Conservation (phyloP, 202 grass and related monocot species). For the Eragrostis tef region DNA sequence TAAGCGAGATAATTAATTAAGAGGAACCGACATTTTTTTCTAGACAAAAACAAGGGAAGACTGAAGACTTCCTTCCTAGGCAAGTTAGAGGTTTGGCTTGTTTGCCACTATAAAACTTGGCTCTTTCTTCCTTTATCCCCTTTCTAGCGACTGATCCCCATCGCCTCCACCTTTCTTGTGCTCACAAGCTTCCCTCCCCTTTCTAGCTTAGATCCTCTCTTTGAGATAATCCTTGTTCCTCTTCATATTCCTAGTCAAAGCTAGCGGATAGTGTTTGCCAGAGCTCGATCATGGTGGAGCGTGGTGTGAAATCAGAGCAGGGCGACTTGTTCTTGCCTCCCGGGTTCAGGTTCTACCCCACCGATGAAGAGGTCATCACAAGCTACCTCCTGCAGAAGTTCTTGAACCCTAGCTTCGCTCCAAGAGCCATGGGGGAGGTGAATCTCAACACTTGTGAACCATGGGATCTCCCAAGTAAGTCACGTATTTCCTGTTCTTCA, state of each 20-base stretch:
- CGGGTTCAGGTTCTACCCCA: conserved; percentile 78
- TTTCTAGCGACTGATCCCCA: conserved; percentile 26
- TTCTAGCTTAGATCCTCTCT: not conserved
- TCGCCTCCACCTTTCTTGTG: conserved; percentile 40
- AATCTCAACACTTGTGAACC: conserved; percentile 83
- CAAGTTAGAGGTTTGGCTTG: conserved; percentile 14
- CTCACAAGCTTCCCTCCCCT: conserved; percentile 23
- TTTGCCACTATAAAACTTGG: conserved; percentile 43
- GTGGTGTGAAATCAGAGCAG: conserved; percentile 40
- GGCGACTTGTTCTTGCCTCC: conserved; percentile 59
- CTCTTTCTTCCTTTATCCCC: not conserved
- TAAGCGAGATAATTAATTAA: not conserved
- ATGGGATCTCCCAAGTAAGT: conserved; percentile 79
- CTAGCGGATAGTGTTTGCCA: not conserved
- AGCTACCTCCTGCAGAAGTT: conserved; percentile 65
- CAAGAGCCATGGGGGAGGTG: conserved; percentile 65
- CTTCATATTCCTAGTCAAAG: not conserved
- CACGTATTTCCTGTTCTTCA: not conserved
- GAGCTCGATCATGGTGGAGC: conserved; percentile 34
- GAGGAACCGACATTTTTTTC: not conserved
- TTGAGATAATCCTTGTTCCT: not conserved
- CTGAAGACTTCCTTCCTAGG: conserved; percentile 49
- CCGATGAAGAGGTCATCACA: conserved; percentile 63
- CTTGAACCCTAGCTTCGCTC: conserved; percentile 56
- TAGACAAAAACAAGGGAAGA: conserved; percentile 41